Base-by-base conservation (phyloP, 169 alveolate species). In the Babesia microti region DNA sequence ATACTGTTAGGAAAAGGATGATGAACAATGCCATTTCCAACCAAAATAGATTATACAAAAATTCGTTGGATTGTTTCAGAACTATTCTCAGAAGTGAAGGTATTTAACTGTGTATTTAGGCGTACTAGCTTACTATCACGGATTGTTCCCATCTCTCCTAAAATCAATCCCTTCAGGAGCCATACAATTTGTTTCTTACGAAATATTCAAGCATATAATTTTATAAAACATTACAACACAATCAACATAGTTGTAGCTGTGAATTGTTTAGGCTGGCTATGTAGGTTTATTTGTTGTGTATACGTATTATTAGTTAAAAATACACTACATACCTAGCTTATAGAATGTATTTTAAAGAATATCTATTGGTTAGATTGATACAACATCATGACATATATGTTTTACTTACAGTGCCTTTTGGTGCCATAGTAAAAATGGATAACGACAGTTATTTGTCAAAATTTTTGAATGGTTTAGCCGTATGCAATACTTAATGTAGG, bases 81-180 rank as follows among this genome's bases (percentile, higher is more conserved):
- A 37, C 53, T 47, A 78, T 78, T 35, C 49, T 68, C 52, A 39
- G 34, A 33, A 32, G 32, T 21, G 87, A 78, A 58, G 87, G 87
- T 42, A 27, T 41, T 48, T 45, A 40, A 41, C 41, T 19, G 40
- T 35, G 9, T 32, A 22, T 11, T 47, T 47, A 59, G 86, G 86
- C n/a, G 22, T 78, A n/a, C 28, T 47, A 18, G 81, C 84, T 45
- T 67, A 80, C 45, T 83, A 81, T 53, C 59, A 54, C 41, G 91
- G 91, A 24, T 48, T 83, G 43, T 70, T 81, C 45, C 89, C 89
- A 15, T 80, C 89, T 23, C 53, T 76, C 65, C 54, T 83, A 6
- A 80, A 81, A 49, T 68, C 83, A 43, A 37, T 83, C 6, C 91
- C 91, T 12, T 80, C 91, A 1, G 91, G 91, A 9, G 91, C 91